These are phyloP conservation scores for Salix exigua DNA, from an alignment of 345 rosid genomes.

Conservation along the genomic window DNA sequence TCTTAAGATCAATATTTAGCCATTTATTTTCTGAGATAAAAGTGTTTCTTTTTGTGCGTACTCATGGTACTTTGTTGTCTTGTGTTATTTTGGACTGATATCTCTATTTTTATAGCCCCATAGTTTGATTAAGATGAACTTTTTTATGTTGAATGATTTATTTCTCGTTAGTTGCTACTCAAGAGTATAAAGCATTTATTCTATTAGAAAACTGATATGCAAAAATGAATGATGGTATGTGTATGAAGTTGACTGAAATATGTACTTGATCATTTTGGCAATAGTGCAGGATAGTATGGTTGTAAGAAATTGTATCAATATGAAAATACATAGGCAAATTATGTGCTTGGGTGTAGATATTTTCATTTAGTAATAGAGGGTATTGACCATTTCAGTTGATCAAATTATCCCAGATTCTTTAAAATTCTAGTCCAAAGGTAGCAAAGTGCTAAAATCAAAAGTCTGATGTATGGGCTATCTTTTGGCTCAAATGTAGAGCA, in stretches of 20 bases:
- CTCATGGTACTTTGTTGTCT: neutral
- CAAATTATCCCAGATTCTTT: neutral
- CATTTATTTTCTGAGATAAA: neutral
- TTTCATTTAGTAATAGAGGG: neutral
- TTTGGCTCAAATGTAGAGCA: neutral
- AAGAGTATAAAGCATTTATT: neutral
- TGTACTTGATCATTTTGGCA: neutral
- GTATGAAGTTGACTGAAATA: neutral
- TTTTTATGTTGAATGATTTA: neutral
- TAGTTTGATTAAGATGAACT: neutral
- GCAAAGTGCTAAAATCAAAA: neutral
- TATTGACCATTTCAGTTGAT: neutral
- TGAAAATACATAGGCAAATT: neutral
- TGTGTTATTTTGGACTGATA: too few relatives aligned
- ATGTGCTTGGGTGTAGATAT: neutral
- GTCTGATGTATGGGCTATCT: slow-evolving; percentile 1
- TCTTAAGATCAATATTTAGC: slow-evolving; percentile 9
- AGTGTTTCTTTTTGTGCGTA: neutral
- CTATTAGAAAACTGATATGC: neutral
- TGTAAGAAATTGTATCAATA: too few relatives aligned
- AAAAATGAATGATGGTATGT: neutral
- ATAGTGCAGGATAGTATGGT: neutral
- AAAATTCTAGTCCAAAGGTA: neutral
- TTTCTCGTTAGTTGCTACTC: neutral
- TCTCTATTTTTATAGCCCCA: neutral